phyloP scores from a whole-genome alignment of 805 yeast genomes.

The Zygoascus ofunaensis region DNA sequence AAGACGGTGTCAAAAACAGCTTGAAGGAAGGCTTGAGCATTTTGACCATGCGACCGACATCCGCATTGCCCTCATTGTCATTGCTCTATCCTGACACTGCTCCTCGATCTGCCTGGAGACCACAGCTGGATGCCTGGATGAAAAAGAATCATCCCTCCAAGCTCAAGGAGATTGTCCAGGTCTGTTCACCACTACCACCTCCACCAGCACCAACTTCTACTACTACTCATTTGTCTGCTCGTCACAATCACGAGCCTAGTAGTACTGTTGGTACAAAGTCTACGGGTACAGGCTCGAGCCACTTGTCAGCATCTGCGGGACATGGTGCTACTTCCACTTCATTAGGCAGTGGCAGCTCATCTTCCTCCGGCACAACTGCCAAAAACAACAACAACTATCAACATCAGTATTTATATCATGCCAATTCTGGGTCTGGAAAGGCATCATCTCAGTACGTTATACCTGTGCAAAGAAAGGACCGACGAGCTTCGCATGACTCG shows the following conservation, averaged over 20 bases:
- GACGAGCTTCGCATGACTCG: not conserved
- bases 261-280: not conserved
- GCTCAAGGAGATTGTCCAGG: slow-evolving; percentile 18
- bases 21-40: no score
- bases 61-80: slow-evolving; percentile 16
- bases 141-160: slow-evolving; percentile 25
- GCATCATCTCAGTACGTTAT: not conserved
- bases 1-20: no score
- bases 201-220: no score
- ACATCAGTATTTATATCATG: not conserved
- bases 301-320: not conserved
- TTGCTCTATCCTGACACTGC: slow-evolving; percentile 32
- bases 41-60: slow-evolving; percentile 9
- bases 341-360: not conserved
- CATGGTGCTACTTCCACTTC: not conserved
- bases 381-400: not conserved
- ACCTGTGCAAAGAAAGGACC: not conserved
- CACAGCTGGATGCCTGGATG: slow-evolving; percentile 31
- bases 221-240: not conserved
- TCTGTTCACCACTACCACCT: not conserved
- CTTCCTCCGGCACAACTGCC: not conserved
- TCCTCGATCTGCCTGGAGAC: slow-evolving; percentile 30
- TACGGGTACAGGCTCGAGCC: not conserved
- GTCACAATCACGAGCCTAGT: not conserved
- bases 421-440: not conserved